Base-by-base conservation (phyloP, 2,329 filamentous ascomycete genomes). In the Penicillium vulpinum region DNA sequence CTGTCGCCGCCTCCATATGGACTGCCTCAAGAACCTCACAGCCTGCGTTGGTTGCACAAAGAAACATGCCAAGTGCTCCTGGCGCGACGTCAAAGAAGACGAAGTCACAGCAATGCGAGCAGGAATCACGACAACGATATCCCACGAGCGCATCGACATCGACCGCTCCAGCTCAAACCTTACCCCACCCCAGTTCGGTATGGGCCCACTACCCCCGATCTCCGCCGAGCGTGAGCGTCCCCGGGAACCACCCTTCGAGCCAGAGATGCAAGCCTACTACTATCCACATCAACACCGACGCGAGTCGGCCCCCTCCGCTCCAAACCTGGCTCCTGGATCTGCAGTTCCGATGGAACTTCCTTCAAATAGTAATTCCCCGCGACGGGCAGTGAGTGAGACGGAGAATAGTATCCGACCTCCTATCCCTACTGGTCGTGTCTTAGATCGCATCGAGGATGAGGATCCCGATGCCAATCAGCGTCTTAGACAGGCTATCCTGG, bases 11-110 rank as follows among this genome's bases (percentile, higher is more conserved):
- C 79, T 95, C 16, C 87, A 89, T 62, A 90, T 92, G 77, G 85
- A 91, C 56, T 96, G 91, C 60, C 79, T 92, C 46, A 95, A 95
- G 75, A 90, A 96, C 61, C 79, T 94, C 38, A 95, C 91, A 0
- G 90, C 91, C 9, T 96, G 92, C 69, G 85, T 88, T 73, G 91
- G 90, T 22, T 96, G 91, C 73, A 95, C 91, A 0, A 92, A 90
- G 72, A 95, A 95, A 71, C 91, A 96, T 70, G 90, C 90, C 21
- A 92, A 92, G 67, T 96, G 91, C 72, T 87, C 86, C 15, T 96
- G 91, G 91, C 89, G 87, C 63, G 86, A 89, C 43, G 85, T 94
- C n/a, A 86, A 85, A 16, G 85, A 90, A 31, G 87, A 88, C 3
- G 92, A 96, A 65, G 62, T 85, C 11, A 70, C 67, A 16, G 69